Conservation (phyloP, 352 stramenopile genomes). For the Phytopythium ostracodes region DNA sequence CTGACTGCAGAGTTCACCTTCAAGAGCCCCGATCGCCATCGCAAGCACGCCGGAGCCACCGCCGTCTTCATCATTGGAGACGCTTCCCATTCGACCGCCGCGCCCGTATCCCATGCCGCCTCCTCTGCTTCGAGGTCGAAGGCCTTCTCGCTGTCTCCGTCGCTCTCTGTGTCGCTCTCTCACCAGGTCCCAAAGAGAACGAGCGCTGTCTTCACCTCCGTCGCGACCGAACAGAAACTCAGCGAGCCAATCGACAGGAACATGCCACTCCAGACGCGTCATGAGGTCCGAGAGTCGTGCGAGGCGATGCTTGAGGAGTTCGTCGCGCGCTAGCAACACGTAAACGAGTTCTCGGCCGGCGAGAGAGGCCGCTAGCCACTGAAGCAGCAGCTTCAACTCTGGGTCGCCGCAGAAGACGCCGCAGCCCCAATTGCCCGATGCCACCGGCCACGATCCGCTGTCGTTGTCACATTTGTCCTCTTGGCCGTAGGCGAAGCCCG, state of each 20-base stretch:
- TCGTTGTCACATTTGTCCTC: constrained; percentile 10
- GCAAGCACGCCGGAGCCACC: constrained; percentile 1
- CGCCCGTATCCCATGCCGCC: neutral
- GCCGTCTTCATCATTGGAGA: neutral
- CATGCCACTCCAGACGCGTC: neutral
- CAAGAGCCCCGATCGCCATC: neutral
- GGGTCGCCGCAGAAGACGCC: constrained; percentile 70
- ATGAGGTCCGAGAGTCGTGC: constrained; percentile 12
- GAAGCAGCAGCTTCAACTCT: constrained; percentile 79
- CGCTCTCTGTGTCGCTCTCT: neutral
- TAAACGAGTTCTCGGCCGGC: constrained; percentile 46
- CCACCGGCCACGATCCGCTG: constrained; percentile 39
- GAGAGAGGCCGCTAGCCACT: constrained; percentile 75
- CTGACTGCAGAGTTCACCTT: neutral
- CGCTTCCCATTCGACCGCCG: neutral
- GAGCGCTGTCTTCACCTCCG: neutral
- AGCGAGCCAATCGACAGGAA: constrained; percentile 16
- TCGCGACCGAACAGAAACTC: constrained; percentile 18
- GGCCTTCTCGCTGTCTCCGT: neutral
- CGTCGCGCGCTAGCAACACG: constrained; percentile 47
- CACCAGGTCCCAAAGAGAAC: neutral
- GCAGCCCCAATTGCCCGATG: constrained; percentile 81
- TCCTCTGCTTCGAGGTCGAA: neutral
- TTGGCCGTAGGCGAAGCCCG: constrained; percentile 46
- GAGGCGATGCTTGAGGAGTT: constrained; percentile 31